Evolutionary conservation across 2,329 filamentous ascomycete species (phyloP).

Genomic region (Sclerotiophoma versabilis): DNA sequence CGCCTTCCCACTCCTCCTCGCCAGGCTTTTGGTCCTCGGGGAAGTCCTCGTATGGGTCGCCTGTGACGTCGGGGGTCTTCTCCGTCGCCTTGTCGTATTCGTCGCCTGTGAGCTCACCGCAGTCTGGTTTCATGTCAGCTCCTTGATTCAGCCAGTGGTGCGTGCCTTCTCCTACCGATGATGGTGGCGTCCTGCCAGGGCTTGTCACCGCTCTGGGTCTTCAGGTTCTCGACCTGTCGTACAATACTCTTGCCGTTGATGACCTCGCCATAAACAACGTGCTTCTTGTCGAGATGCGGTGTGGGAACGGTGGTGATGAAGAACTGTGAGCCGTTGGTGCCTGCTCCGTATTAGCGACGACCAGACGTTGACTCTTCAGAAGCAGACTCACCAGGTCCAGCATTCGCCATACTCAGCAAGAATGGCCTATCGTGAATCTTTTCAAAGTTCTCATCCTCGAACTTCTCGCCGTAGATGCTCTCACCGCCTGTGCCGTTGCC

Average conservation of each 20-base stretch:
- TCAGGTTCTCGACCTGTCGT: slow-evolving; percentile 85
- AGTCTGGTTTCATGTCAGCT: slow-evolving; percentile 62
- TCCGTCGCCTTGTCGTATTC: slow-evolving; percentile 71
- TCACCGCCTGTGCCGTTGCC: slow-evolving; percentile 96
- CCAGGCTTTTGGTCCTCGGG: slow-evolving; percentile 76
- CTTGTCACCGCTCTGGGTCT: slow-evolving; percentile 78
- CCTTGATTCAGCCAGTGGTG: not conserved
- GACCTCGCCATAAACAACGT: slow-evolving; percentile 96
- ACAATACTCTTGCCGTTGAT: slow-evolving; percentile 90
- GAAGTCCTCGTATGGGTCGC: slow-evolving; percentile 94
- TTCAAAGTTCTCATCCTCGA: slow-evolving; percentile 95
- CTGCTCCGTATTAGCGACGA: slow-evolving; percentile 51
- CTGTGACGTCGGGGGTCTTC: slow-evolving; percentile 78
- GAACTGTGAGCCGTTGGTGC: slow-evolving; percentile 97
- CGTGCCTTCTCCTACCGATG: slow-evolving; percentile 46
- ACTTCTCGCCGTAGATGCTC: slow-evolving; percentile 97
- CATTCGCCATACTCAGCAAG: slow-evolving; percentile 96
- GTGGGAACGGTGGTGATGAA: slow-evolving; percentile 97
- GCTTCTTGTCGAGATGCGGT: slow-evolving; percentile 92
- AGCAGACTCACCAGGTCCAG: slow-evolving; percentile 76
- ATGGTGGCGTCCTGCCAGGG: slow-evolving; percentile 75
- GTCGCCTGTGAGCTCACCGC: slow-evolving; percentile 80
- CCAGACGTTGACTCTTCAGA: not conserved
- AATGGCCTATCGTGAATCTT: slow-evolving; percentile 92
- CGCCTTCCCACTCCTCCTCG: slow-evolving; percentile 68